Base-by-base conservation (phyloP, 306 rosid species). In the Quercus dentata region DNA sequence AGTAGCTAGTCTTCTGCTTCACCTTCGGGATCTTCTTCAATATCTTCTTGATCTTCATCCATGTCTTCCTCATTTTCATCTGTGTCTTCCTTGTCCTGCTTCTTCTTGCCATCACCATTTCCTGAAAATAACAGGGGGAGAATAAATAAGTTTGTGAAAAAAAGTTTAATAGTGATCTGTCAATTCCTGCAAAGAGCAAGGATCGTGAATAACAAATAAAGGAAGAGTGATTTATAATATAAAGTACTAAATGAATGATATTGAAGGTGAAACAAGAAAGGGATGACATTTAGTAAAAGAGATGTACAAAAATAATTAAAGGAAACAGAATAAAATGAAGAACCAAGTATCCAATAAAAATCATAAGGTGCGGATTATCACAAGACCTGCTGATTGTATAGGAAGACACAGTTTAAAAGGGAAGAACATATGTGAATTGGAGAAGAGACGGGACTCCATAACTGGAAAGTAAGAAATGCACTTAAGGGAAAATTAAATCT, bases 91-190 rank as follows among this genome's bases (percentile, higher is more conserved):
- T 76, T 27, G 14, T 87, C 83, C 69, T 76, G 79, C 82, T 74
- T 41, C 65, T 83, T 86, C 88, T 91, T 79, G 54, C 87, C 88
- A 61, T 88, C 89, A 57, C 30, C 31, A 23, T 84, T 79, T 74
- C 85, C 97, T 86, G 63, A 80, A 9, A 56, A n/a, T 63, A 56
- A 75, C 8, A 54, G 77, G 62, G 46, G 23, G 7, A 77, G 69
- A 79, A 56, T 51, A 30, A 4, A 23, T 35, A 51, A 17, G 62
- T 6, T 49, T 6, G 12, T 4, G 76, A 70, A 15, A 55, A 55
- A 5, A 54, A 6, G 63, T 65, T 17, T 56, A 76, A 15, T 67
- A 8, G 71, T 6, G 3, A 27, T 25, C 5, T 67, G n/a, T 33
- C 6, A 33, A 67, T 35, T 67, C 19, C 27, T 31, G 23, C 27